These are phyloP conservation scores for Rhytidiadelphus loreus DNA, from an alignment of 225 moss, liverwort and hornwort species.

Conservation along the genomic window DNA sequence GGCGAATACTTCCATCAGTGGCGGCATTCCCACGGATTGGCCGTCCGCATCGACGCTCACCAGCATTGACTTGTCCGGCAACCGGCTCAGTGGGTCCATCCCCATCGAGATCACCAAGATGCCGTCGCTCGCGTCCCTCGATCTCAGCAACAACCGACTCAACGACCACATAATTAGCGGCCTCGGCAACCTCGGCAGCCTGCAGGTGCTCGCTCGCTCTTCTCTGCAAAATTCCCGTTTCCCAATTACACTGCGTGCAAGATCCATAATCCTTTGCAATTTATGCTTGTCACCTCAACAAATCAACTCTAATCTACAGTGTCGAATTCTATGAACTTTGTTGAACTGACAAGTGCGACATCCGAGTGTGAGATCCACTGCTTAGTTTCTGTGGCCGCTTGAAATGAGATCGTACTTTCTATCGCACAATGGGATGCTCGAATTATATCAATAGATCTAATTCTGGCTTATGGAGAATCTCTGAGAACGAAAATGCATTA, in stretches of 20 bases:
- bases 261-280: not conserved
- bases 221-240: not conserved
- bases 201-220: not conserved
- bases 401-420: not conserved
- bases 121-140: not conserved
- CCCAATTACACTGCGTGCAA: not conserved
- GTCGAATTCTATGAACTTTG: not conserved
- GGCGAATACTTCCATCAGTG: slow-evolving; percentile 9
- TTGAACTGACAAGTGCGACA: not conserved
- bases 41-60: slow-evolving; percentile 7
- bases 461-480: no score
- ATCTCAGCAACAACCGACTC: slow-evolving; percentile 31
- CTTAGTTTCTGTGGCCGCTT: not conserved
- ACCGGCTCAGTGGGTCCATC: slow-evolving; percentile 24
- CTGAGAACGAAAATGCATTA: no score
- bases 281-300: not conserved
- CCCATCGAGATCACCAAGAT: slow-evolving; percentile 22
- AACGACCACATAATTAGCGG: slow-evolving; percentile 41
- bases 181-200: slow-evolving; percentile 1
- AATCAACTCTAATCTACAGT: not conserved
- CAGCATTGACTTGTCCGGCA: slow-evolving; percentile 17
- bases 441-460: not conserved
- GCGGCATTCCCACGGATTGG: slow-evolving; percentile 9
- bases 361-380: not conserved
- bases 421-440: not conserved